Evolutionary conservation across 1,139 yeast species (phyloP).

Genomic region (Candida sp.): DNA sequence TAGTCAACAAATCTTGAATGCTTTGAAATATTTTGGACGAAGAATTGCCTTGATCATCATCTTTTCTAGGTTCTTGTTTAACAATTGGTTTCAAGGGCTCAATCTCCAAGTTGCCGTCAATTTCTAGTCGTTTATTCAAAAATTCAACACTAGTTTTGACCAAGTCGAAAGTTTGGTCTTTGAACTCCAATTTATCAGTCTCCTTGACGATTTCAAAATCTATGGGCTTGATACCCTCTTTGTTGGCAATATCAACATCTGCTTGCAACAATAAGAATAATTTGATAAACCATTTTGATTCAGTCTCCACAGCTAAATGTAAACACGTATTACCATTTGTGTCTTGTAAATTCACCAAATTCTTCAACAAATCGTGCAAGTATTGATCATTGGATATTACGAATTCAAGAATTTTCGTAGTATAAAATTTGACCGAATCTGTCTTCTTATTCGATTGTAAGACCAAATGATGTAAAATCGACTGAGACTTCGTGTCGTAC

Average conservation of each 20-base stretch:
- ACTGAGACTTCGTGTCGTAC: constrained; percentile 29
- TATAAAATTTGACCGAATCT: constrained; percentile 57
- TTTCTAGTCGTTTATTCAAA: constrained; percentile 25
- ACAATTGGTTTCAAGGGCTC: constrained; percentile 19
- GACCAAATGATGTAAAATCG: constrained; percentile 37
- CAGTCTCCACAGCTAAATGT: constrained; percentile 88
- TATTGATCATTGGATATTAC: constrained; percentile 52
- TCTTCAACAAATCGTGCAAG: constrained; percentile 59
- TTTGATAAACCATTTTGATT: constrained; percentile 77
- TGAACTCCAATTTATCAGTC: constrained; percentile 17
- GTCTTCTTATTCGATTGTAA: constrained; percentile 24
- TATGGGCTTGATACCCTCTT: constrained; percentile 78
- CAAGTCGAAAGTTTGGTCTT: constrained; percentile 32
- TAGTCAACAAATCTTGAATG: constrained; percentile 37
- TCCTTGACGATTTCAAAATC: constrained; percentile 71
- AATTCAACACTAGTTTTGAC: constrained; percentile 34
- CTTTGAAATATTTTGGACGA: constrained; percentile 37
- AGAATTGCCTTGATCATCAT: constrained; percentile 10
- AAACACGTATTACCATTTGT: constrained; percentile 79
- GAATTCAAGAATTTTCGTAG: constrained; percentile 79
- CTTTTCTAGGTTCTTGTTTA: constrained; percentile 7
- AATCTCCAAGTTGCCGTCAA: constrained; percentile 16
- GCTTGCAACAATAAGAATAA: constrained; percentile 85
- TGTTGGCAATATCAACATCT: constrained; percentile 72
- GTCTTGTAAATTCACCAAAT: constrained; percentile 75